These are phyloP conservation scores for Schwanniomyces polymorphus DNA, from an alignment of 805 yeast genomes.

Conservation along the genomic window DNA sequence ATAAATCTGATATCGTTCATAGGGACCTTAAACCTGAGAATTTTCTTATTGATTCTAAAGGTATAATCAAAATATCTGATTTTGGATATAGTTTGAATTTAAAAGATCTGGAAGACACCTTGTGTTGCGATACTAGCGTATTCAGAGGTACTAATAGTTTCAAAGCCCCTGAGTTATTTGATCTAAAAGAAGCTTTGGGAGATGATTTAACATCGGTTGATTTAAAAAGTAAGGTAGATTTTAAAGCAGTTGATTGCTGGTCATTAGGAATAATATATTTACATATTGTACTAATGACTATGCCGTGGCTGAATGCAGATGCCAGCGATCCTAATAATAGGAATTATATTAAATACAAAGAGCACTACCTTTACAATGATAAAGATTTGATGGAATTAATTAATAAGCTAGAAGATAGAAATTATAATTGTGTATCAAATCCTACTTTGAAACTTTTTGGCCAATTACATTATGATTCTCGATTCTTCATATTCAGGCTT, in stretches of 20 bases:
- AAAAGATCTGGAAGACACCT: constrained; percentile 14
- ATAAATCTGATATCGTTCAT: constrained; percentile 43
- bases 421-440: constrained; percentile 16
- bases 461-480: constrained; percentile 37
- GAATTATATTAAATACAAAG: constrained; percentile 18
- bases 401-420: constrained; percentile 24
- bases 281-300: constrained; percentile 40
- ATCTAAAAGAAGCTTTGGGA: constrained; percentile 16
- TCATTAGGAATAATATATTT: constrained; percentile 51
- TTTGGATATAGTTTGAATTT: constrained; percentile 50
- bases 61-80: constrained; percentile 47
- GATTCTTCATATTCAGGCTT: constrained; percentile 29
- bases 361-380: constrained; percentile 26
- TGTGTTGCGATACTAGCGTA: constrained; percentile 16
- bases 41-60: constrained; percentile 44
- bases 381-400: constrained; percentile 19
- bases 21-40: constrained; percentile 59
- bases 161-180: constrained; percentile 53
- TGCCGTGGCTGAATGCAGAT: constrained; percentile 49
- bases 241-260: constrained; percentile 50
- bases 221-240: constrained; percentile 11
- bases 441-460: constrained; percentile 35
- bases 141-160: constrained; percentile 49
- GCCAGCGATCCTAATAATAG: constrained; percentile 18
- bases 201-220: neutral